These are phyloP conservation scores for Paraconiothyrium sp. DNA, from an alignment of 2,329 filamentous ascomycete genomes.

Conservation along the genomic window DNA sequence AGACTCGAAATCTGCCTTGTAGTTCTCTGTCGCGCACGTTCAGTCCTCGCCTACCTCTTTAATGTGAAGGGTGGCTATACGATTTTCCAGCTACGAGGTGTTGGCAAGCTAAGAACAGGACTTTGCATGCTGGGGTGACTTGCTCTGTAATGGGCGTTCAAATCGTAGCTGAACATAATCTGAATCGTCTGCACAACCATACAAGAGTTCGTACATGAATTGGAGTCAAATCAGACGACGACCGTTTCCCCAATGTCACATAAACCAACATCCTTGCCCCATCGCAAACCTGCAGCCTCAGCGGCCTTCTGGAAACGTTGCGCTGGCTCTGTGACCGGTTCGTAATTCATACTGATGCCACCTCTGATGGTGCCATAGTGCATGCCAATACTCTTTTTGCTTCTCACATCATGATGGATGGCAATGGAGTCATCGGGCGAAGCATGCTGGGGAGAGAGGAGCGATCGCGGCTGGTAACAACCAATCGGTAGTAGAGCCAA, in stretches of 20 bases:
- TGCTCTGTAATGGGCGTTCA: too few species aligned
- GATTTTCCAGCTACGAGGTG: too few species aligned
- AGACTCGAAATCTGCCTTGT: not conserved
- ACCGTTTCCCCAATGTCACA: conserved; percentile 61
- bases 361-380: conserved; percentile 62
- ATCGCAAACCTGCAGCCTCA: conserved; percentile 54
- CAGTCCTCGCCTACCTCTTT: too few species aligned
- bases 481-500: conserved; percentile 61
- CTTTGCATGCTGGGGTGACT: too few species aligned
- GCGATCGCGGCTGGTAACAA: conserved; percentile 56
- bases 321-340: conserved; percentile 60
- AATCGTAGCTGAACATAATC: too few species aligned
- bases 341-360: conserved; percentile 55
- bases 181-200: too few species aligned
- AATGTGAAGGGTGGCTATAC: too few species aligned
- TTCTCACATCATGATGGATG: conserved; percentile 59
- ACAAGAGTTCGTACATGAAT: too few species aligned
- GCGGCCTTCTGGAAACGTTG: conserved; percentile 56
- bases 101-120: too few species aligned
- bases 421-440: conserved; percentile 59
- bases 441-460: conserved; percentile 58
- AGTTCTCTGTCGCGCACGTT: not conserved
- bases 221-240: conserved; percentile 37
- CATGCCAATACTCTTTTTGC: conserved; percentile 61
- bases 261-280: conserved; percentile 48